phyloP scores from a whole-genome alignment of 75 land plant genomes.

The Selaginella tamariscina region DNA sequence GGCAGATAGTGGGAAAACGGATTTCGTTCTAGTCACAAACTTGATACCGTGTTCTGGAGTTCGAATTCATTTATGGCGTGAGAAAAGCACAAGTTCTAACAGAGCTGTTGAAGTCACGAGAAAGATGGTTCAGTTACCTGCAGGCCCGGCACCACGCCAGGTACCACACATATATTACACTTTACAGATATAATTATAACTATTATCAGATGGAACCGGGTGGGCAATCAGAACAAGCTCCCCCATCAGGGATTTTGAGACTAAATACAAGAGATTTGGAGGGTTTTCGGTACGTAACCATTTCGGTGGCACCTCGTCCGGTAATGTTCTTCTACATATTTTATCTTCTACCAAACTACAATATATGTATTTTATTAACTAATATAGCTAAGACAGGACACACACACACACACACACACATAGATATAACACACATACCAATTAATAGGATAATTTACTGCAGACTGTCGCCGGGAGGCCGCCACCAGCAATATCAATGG shows the following conservation, averaged over 20 bases:
- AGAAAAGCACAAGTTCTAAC: constrained; percentile 29
- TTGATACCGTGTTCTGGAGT: constrained; percentile 84
- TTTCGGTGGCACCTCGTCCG: constrained; percentile 92
- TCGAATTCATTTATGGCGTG: constrained; percentile 87
- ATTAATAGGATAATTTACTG: too few relatives aligned
- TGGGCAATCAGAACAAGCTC: constrained; percentile 89
- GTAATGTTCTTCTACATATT: constrained; percentile 21
- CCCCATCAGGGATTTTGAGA: constrained; percentile 70
- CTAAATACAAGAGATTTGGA: constrained; percentile 60
- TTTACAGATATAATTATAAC: not conserved
- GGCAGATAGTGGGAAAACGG: constrained; percentile 54
- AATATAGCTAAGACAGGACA: too few relatives aligned
- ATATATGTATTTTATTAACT: not conserved
- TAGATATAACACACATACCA: too few relatives aligned
- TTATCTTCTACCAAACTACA: not conserved
- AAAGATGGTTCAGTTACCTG: constrained; percentile 84
- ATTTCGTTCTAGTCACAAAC: constrained; percentile 87
- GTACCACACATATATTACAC: constrained; percentile 21
- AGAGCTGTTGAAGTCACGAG: constrained; percentile 70
- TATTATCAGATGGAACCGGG: constrained; percentile 85
- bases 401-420: too few relatives aligned
- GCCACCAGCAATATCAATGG: constrained; percentile 96
- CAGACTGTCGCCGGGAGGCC: constrained; percentile 90
- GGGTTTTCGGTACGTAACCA: constrained; percentile 74
- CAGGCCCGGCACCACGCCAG: constrained; percentile 91